phyloP scores from a whole-genome alignment of 805 yeast genomes.

The Metschnikowia koreensis region DNA sequence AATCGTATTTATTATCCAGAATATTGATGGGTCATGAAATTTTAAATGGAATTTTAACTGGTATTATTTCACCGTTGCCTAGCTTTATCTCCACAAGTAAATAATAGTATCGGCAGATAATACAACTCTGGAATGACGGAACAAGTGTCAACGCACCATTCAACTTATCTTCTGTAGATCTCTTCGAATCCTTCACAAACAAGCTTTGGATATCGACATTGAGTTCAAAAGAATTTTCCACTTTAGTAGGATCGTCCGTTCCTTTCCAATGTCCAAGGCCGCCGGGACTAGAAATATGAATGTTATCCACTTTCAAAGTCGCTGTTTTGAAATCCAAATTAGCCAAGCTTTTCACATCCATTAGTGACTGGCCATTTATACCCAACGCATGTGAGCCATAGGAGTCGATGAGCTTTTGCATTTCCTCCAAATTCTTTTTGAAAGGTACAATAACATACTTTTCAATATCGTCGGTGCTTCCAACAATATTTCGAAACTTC shows the following conservation, averaged over 20 bases:
- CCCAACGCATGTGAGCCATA: constrained; percentile 21
- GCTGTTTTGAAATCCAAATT: constrained; percentile 23
- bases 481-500: constrained; percentile 13
- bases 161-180: constrained; percentile 15
- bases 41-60: constrained; percentile 22
- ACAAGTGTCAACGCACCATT: constrained; percentile 21
- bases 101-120: constrained; percentile 28
- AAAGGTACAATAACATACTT: constrained; percentile 23
- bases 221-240: constrained; percentile 6
- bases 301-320: constrained; percentile 18
- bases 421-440: constrained; percentile 19
- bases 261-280: constrained; percentile 15
- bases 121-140: constrained; percentile 30
- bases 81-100: constrained; percentile 19
- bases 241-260: neutral
- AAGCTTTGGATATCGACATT: constrained; percentile 15
- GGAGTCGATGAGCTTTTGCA: constrained; percentile 16
- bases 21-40: constrained; percentile 2
- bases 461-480: constrained; percentile 22
- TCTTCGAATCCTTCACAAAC: constrained; percentile 10
- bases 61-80: constrained; percentile 19
- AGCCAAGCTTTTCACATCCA: constrained; percentile 29
- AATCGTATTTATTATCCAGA: neutral
- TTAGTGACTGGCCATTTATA: constrained; percentile 20
- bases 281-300: constrained; percentile 9